Percentiles rank a stretch among this genome's conserved stretches.
These are phyloP conservation scores for Claviceps pusilla DNA, from an alignment of 2,329 filamentous ascomycete genomes.

Conservation along the genomic window DNA sequence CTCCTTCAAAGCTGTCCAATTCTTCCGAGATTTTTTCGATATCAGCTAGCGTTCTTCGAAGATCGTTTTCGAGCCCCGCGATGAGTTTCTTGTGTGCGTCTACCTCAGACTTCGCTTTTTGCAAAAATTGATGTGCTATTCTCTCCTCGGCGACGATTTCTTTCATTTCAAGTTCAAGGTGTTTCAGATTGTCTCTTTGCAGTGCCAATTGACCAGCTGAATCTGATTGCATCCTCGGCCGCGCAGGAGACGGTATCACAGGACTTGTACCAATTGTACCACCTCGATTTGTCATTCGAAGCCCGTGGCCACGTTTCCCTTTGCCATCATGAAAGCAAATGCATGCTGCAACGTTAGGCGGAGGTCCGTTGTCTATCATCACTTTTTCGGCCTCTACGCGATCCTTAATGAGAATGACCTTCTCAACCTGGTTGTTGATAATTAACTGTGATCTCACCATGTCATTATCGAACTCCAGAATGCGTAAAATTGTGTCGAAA, in stretches of 20 bases:
- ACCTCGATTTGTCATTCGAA: slow-evolving; percentile 36
- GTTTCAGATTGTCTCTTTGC: slow-evolving; percentile 33
- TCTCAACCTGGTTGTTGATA: slow-evolving; percentile 70
- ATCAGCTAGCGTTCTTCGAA: slow-evolving; percentile 46
- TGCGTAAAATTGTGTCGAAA: slow-evolving; percentile 65
- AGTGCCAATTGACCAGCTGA: slow-evolving; percentile 48
- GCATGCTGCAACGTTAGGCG: slow-evolving; percentile 58
- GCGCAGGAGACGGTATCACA: slow-evolving; percentile 31
- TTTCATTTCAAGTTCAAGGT: slow-evolving; percentile 39
- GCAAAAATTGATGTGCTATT: slow-evolving; percentile 30
- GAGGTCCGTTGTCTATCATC: slow-evolving; percentile 48
- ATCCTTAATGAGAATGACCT: slow-evolving; percentile 61
- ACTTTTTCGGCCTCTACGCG: slow-evolving; percentile 51
- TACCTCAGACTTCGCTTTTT: slow-evolving; percentile 31
- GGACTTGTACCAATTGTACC: slow-evolving; percentile 28
- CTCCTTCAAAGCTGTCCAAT: slow-evolving; percentile 51
- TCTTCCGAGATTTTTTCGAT: slow-evolving; percentile 37
- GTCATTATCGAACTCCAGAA: slow-evolving; percentile 68
- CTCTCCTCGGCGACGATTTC: slow-evolving; percentile 35
- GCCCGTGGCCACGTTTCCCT: slow-evolving; percentile 37
- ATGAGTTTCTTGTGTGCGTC: slow-evolving; percentile 26
- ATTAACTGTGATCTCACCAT: slow-evolving; percentile 68
- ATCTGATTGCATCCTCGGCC: slow-evolving; percentile 68
- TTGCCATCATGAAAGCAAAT: slow-evolving; percentile 51
- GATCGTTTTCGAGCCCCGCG: slow-evolving; percentile 31